Base-by-base conservation (phyloP, 2,329 filamentous ascomycete genomes). In the Capronia epimyces region DNA sequence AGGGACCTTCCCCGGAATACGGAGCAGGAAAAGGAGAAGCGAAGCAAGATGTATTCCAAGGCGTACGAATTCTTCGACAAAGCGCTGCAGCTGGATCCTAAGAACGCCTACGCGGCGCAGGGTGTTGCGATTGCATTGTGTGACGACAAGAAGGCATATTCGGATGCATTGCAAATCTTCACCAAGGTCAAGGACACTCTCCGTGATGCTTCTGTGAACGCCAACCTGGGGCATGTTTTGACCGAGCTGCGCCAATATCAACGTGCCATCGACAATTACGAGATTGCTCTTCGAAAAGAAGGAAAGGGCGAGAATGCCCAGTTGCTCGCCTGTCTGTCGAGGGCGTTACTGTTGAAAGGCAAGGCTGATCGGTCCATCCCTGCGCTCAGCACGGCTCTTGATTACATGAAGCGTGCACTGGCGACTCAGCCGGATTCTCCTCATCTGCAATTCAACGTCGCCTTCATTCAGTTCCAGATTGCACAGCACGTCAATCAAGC, bases 31-130 rank as follows among this genome's bases (percentile, higher is more conserved):
- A 95, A 88, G 70, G 86, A 95, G 63, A 95, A 94, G 73, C 84
- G 90, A 46, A 86, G 84, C 50, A 87, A 86, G 61, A 85, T 83
- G 55, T 98, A 97, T 66, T 82, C 84, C 65, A 89, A 91, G 60
- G 90, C 93, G 0, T 90, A 97, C 9, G 94, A 98, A 66, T 98
- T 98, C 70, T 98, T 96, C 62, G 93, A 97, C 67, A 98, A 98
- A 71, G 91, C 91, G 3, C 75, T 98, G 18, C 89, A 94, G 57
- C 75, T 98, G n/a, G 93, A 98, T 64, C 83, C 89, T 0, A 89
- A 86, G 71, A 98, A 97, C 61, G 91, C 93, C 0, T 95, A 95
- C 66, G 94, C 94, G 6, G 93, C 93, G 1, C 93, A 98, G 66
- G 93, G 94, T 54, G 83, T 98, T 58, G 93, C 88, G 12, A 97